Base-by-base conservation (phyloP, 768 basidiomycete genomes). In the Kwoniella pini region DNA sequence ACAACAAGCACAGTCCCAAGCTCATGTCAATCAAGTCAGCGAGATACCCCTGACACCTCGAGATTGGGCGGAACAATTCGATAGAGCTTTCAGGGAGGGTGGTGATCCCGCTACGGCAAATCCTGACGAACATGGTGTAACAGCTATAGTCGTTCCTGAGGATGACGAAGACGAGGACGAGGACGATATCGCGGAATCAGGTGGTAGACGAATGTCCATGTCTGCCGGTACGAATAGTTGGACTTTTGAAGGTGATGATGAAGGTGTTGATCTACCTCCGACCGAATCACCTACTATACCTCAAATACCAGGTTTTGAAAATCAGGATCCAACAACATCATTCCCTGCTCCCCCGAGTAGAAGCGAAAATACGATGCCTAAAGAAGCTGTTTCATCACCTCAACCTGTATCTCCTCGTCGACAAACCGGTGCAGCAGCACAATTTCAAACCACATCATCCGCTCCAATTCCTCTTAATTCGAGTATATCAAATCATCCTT, bases 1-100 rank as follows among this genome's bases (percentile, higher is more conserved):
- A 45, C 33, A 43, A 57, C 30, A 57, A 40, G 24, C 48, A 7
- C 33, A 36, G 33, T n/a, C n/a, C n/a, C 33, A 36, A 15, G 33
- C 7, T 36, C 33, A 36, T 7, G 15, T 36, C 10, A 50, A 50
- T 50, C 27, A 50, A 21, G 40, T 42, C 44, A 44, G 21, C 6
- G 52, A 45, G 31, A 57, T 64, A 51, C 74, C 72, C 1, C 63
- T 78, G 22, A 77, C 76, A 0, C 75, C 78, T 17, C 69, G 67
- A 28, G 76, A 77, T 44, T 79, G 77, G 73, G 72, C 75, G 31
- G 60, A 65, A 24, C 69, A 77, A 50, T 75, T 77, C 57, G 67
- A 72, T 24, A 55, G 59, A 17, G 71, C 69, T 19, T 74, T 74
- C 59, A 39, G 50, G 43, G 62, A 63, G 52, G 63, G 65, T 17